Conservation (phyloP, 441 rosid genomes). For the Daphne laureola region DNA sequence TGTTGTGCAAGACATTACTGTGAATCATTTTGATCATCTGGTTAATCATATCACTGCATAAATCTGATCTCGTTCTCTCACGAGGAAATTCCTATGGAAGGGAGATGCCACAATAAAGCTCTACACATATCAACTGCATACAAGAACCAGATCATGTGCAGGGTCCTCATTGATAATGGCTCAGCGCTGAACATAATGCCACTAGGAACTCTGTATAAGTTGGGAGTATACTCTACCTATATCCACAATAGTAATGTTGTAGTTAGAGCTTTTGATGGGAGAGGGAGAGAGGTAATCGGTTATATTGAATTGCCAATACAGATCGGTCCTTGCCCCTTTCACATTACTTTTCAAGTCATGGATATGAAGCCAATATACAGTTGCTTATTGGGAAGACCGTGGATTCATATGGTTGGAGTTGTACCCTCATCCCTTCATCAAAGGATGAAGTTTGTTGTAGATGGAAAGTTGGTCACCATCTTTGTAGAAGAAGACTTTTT, state of each 20-base stretch:
- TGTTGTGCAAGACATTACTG: no score
- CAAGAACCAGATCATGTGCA: neutral
- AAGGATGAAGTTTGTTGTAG: no score
- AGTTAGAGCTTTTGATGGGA: slow-evolving; percentile 1
- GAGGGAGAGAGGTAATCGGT: neutral
- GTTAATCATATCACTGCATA: neutral
- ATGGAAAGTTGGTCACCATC: no score
- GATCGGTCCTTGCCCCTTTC: neutral
- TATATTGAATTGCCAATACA: neutral
- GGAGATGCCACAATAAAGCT: neutral
- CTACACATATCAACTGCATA: neutral
- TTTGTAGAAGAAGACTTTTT: no score
- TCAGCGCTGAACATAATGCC: neutral
- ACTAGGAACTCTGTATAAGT: neutral
- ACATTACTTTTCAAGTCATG: neutral
- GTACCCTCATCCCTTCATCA: neutral
- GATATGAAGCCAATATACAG: neutral
- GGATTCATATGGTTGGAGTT: slow-evolving; percentile 4
- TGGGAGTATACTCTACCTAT: neutral
- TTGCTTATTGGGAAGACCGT: neutral
- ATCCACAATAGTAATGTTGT: neutral
- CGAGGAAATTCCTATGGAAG: neutral
- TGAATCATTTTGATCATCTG: no score
- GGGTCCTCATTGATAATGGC: neutral
- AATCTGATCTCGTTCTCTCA: neutral